Evolutionary conservation across 1,284 basidiomycete genomes (phyloP).

Genomic region (Puccinia brachypodii): DNA sequence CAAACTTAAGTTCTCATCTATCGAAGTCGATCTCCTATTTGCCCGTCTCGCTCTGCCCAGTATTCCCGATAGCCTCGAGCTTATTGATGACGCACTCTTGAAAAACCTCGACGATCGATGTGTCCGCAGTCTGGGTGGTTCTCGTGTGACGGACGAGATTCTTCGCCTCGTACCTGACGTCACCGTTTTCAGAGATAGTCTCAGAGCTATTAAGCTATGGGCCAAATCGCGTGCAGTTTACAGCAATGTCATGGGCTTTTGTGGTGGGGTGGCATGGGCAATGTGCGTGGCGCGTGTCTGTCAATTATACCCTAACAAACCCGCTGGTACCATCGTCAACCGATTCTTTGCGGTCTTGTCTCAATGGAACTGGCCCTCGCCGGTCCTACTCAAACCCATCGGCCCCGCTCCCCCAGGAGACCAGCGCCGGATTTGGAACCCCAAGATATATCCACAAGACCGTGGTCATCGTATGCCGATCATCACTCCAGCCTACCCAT

Average conservation of each 20-base stretch:
- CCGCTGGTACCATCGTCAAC: slow-evolving; percentile 91
- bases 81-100: slow-evolving; percentile 87
- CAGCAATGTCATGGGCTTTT: slow-evolving; percentile 95
- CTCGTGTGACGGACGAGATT: slow-evolving; percentile 94
- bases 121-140: slow-evolving; percentile 90
- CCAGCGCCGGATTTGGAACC: slow-evolving; percentile 96
- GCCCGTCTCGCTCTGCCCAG: slow-evolving; percentile 70
- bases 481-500: slow-evolving; percentile 97
- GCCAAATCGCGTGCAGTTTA: slow-evolving; percentile 95
- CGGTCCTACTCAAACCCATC: slow-evolving; percentile 91
- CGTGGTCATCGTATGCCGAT: slow-evolving; percentile 98
- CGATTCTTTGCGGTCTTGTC: slow-evolving; percentile 96
- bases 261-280: slow-evolving; percentile 98
- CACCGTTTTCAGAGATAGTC: slow-evolving; percentile 85
- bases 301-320: slow-evolving; percentile 93
- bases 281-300: slow-evolving; percentile 98
- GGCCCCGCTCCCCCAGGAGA: slow-evolving; percentile 80
- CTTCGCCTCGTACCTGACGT: slow-evolving; percentile 92
- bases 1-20: slow-evolving; percentile 84
- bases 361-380: slow-evolving; percentile 98
- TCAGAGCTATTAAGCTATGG: slow-evolving; percentile 97
- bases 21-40: slow-evolving; percentile 92
- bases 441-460: slow-evolving; percentile 89
- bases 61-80: slow-evolving; percentile 85
- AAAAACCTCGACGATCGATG: slow-evolving; percentile 92